Percentiles rank a stretch among this genome's conserved stretches.
Evolutionary conservation across 345 rosid genomes (phyloP).

Genomic region (Citrus medica): DNA sequence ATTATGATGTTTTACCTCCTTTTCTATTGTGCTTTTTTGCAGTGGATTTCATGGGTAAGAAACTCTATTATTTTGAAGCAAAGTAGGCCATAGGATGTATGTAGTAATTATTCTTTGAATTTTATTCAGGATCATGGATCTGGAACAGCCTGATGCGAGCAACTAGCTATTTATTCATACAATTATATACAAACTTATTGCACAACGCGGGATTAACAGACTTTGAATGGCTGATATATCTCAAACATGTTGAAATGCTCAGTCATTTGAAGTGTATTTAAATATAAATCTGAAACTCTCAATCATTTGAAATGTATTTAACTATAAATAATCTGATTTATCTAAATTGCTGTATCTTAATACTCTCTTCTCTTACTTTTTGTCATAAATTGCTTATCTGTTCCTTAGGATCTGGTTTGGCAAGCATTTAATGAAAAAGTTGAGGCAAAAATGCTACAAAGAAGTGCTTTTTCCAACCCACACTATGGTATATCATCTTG

Average conservation of each 20-base stretch:
- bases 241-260: neutral
- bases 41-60: neutral
- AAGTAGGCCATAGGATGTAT: neutral
- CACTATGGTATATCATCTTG: conserved; percentile 33
- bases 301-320: neutral
- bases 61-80: neutral
- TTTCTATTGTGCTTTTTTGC: neutral
- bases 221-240: neutral
- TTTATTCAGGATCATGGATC: neutral
- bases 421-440: conserved; percentile 43
- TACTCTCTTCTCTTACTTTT: neutral
- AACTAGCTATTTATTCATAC: neutral
- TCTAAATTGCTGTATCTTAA: neutral
- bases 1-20: neutral
- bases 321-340: neutral
- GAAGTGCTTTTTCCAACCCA: conserved; percentile 33
- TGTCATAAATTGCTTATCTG: neutral
- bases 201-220: neutral
- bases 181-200: neutral
- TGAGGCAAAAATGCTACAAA: conserved; percentile 46
- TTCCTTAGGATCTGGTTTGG: conserved; percentile 43
- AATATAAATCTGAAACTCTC: neutral
- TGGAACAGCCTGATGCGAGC: neutral
- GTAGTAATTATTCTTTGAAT: neutral
- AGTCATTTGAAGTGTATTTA: neutral